These are phyloP conservation scores for Clarireedia homoeocarpa DNA, from an alignment of 2,329 filamentous ascomycete genomes.

Conservation along the genomic window DNA sequence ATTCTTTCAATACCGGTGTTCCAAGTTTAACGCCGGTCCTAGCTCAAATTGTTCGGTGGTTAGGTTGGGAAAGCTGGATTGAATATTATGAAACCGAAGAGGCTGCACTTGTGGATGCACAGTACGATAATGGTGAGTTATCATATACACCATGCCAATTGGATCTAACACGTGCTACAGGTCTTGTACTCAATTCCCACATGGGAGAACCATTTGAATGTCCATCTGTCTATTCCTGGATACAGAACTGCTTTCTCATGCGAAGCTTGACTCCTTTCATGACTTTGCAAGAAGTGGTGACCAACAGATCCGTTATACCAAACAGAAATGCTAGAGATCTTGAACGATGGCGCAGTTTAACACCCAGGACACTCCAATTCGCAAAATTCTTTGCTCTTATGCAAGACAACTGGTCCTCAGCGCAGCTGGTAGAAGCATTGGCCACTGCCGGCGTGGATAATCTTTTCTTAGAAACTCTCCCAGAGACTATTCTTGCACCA, in stretches of 20 bases:
- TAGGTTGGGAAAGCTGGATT: slow-evolving; percentile 64
- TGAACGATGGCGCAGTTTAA: slow-evolving; percentile 27
- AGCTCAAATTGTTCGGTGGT: slow-evolving; percentile 74
- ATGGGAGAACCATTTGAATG: slow-evolving; percentile 45
- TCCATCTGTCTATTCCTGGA: slow-evolving; percentile 51
- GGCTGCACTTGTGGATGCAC: slow-evolving; percentile 41
- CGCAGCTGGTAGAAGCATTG: slow-evolving; percentile 67
- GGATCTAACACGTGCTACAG: slow-evolving; percentile 1
- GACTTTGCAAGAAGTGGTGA: slow-evolving; percentile 41
- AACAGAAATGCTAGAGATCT: slow-evolving; percentile 11
- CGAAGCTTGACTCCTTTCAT: slow-evolving; percentile 35
- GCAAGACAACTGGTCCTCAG: slow-evolving; percentile 41
- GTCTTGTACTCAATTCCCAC: slow-evolving; percentile 13
- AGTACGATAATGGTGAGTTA: slow-evolving; percentile 44
- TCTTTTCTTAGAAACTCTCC: slow-evolving; percentile 69
- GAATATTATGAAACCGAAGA: slow-evolving; percentile 55
- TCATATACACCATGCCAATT: neutral
- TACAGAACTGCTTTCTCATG: slow-evolving; percentile 35
- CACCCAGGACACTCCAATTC: slow-evolving; percentile 64
- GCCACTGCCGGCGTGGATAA: slow-evolving; percentile 59
- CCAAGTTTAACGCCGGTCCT: slow-evolving; percentile 62
- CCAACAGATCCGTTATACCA: slow-evolving; percentile 20
- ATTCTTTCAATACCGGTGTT: slow-evolving; percentile 36
- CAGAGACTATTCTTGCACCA: slow-evolving; percentile 73
- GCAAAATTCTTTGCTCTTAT: slow-evolving; percentile 57